Conservation (phyloP, 2,329 filamentous ascomycete species). For the Ophiostoma populinum region DNA sequence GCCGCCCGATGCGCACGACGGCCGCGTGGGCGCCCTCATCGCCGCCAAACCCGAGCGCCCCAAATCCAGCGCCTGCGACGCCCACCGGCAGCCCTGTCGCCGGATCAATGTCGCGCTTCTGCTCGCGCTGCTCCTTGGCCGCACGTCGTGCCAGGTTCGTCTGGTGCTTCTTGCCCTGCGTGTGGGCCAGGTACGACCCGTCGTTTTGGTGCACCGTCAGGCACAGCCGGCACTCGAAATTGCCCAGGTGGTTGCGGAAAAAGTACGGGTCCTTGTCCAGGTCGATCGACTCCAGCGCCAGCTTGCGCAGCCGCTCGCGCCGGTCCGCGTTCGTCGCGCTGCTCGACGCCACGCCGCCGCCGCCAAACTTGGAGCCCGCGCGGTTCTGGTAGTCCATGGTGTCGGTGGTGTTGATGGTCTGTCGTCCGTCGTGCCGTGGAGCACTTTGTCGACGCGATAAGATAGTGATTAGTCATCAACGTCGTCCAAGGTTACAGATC, state of each 20-base stretch:
- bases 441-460: too few species aligned
- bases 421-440: too few species aligned
- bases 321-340: constrained; percentile 93
- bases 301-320: constrained; percentile 89
- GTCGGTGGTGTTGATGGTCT: not conserved
- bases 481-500: too few species aligned
- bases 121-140: constrained; percentile 85
- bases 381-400: constrained; percentile 70
- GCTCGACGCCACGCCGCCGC: constrained; percentile 86
- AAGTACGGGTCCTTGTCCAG: constrained; percentile 99
- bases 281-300: constrained; percentile 96
- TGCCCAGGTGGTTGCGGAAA: constrained; percentile 98
- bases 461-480: too few species aligned
- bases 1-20: constrained; percentile 83
- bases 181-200: constrained; percentile 95
- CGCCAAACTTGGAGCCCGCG: constrained; percentile 93
- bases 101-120: constrained; percentile 47
- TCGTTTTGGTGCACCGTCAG: constrained; percentile 98
- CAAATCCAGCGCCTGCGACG: constrained; percentile 53
- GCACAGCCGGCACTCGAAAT: constrained; percentile 93
- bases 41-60: constrained; percentile 32
- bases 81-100: constrained; percentile 55
- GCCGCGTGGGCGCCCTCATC: constrained; percentile 46
- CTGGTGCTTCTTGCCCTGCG: constrained; percentile 96
- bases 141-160: constrained; percentile 92